Base-by-base conservation (phyloP, 306 rosid genomes). In the Citrullus colocynthis region DNA sequence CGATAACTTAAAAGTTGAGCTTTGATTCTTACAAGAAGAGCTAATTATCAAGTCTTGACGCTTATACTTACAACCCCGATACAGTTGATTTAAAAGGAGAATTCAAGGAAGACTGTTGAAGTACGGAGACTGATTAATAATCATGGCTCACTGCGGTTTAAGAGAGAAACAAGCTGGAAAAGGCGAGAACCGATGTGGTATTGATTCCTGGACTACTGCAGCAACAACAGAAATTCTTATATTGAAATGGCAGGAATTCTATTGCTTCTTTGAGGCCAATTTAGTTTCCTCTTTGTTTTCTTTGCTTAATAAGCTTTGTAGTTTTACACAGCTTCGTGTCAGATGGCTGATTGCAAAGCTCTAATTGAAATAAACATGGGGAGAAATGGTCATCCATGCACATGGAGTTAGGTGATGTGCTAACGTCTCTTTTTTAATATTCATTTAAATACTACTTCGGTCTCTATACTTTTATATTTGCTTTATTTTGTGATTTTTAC, bases 351-450 rank as follows among this genome's bases (percentile, higher is more conserved):
- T 21, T 14, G 21, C 57, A 44, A 70, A 70, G 57, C n/a, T 24
- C n/a, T 45, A 48, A 13, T 72, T 72, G 76, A 72, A 13, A 45
- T 1, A 11, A 54, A n/a, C 18, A 34, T 13, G 44, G 76, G 77
- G 60, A 45, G 44, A 72, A 49, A 21, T 72, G 71, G 82, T 45
- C 81, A 82, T 81, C 81, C 74, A 73, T 81, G 80, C 88, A 84
- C 89, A 84, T 89, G 75, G 89, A 81, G 63, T 39, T 79, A 81
- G 84, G 85, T 61, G 57, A 44, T 71, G 59, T 21, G 14, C 39
- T 45, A 14, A 41, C 77, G 28, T 72, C 77, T 28, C 44, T 72
- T 41, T 72, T 41, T 41, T 41, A 36, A 5, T 36, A 32, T 32
- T 32, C 3, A 3, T 32, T 32, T 1, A 32, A 32, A 32, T 32